phyloP scores from a whole-genome alignment of 805 yeast species.

The Lachancea meyersii region DNA sequence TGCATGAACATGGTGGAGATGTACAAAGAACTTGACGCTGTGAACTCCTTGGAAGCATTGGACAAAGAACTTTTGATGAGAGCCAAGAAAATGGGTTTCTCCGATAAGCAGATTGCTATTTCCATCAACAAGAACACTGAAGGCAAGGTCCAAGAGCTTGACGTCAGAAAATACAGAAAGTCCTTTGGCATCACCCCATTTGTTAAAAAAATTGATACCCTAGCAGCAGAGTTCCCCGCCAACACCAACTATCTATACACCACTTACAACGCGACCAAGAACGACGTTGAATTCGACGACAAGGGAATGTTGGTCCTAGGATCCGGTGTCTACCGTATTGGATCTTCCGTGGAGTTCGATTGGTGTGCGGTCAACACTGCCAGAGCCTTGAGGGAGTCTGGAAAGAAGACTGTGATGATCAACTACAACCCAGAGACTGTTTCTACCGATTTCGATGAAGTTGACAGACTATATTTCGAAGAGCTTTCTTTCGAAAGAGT shows the following conservation, averaged over 20 bases:
- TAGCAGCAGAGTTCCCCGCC: conserved; percentile 99
- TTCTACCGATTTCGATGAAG: conserved; percentile 97
- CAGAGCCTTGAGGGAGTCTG: conserved; percentile 81
- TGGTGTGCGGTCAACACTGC: conserved; percentile 99
- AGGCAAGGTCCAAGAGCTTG: conserved; percentile 51
- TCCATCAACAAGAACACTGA: conserved; percentile 50
- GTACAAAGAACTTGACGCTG: conserved; percentile 71
- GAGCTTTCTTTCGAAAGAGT: conserved; percentile 94
- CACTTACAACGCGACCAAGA: conserved; percentile 84
- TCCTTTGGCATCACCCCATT: conserved; percentile 78
- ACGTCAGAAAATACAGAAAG: conserved; percentile 78
- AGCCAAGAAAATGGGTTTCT: conserved; percentile 91
- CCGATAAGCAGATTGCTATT: conserved; percentile 85
- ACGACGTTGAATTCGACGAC: conserved; percentile 81
- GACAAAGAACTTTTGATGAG: conserved; percentile 63
- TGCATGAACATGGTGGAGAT: conserved; percentile 86
- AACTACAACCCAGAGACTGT: conserved; percentile 99
- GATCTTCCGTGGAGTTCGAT: conserved; percentile 96
- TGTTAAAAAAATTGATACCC: conserved; percentile 93
- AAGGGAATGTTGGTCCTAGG: conserved; percentile 93
- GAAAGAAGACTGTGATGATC: conserved; percentile 89
- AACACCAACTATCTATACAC: conserved; percentile 92
- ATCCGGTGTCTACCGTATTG: conserved; percentile 98
- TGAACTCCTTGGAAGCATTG: conserved; percentile 51
- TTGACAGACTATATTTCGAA: conserved; percentile 93